Evolutionary conservation across 371 early-diverging fungal species (phyloP).

Genomic region (Umbelopsis sp.): DNA sequence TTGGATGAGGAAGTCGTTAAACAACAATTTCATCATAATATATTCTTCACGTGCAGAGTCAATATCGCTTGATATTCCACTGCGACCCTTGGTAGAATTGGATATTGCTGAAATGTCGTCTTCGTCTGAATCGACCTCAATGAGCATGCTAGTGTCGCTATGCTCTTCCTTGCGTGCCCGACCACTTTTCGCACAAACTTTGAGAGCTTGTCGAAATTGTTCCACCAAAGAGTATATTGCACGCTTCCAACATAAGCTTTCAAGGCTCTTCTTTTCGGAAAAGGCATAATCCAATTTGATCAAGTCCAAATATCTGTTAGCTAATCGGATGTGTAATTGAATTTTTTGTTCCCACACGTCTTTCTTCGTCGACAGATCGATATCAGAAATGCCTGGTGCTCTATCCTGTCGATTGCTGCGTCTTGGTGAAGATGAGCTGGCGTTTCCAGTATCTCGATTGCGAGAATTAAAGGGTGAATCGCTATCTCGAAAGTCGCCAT

Average conservation of each 20-base stretch:
- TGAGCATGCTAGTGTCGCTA: neutral
- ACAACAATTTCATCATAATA: conserved; percentile 24
- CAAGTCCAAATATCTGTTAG: conserved; percentile 53
- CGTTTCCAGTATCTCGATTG: neutral
- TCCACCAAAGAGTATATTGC: conserved; percentile 66
- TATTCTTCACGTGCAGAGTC: conserved; percentile 18
- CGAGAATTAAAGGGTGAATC: conserved; percentile 8
- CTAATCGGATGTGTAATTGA: conserved; percentile 40
- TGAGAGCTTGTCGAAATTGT: conserved; percentile 57
- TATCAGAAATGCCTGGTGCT: neutral
- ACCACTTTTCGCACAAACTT: conserved; percentile 22
- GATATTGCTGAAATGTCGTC: conserved; percentile 20
- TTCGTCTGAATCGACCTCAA: conserved; percentile 10
- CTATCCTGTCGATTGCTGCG: neutral
- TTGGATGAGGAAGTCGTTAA: conserved; percentile 36
- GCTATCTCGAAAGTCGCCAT: neutral
- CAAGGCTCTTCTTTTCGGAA: conserved; percentile 63
- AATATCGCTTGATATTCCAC: conserved; percentile 12
- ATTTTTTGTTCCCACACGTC: conserved; percentile 43
- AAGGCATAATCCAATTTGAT: conserved; percentile 55
- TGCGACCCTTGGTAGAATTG: conserved; percentile 15
- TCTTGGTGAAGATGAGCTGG: neutral
- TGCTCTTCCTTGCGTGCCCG: conserved; percentile 8
- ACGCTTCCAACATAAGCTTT: conserved; percentile 66
- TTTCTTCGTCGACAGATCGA: conserved; percentile 30